Evolutionary conservation across 192 early-diverging fungal species (phyloP).

Genomic region (Chytriomyces sp.): DNA sequence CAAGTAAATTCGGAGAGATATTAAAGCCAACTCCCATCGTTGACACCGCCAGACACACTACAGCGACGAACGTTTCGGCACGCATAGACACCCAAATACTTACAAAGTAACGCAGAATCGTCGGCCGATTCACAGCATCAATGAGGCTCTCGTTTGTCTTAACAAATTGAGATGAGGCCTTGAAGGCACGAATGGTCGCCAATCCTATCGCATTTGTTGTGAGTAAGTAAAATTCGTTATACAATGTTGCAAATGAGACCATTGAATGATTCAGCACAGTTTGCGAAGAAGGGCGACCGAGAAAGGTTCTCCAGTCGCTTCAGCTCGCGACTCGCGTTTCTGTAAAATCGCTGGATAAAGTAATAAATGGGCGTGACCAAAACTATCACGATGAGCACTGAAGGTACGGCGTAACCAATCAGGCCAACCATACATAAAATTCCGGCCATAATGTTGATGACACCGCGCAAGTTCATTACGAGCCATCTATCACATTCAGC

Average conservation of each 20-base stretch:
- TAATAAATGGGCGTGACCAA: background rate
- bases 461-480: background rate
- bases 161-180: slow-evolving; percentile 74
- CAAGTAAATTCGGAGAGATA: background rate
- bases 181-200: slow-evolving; percentile 60
- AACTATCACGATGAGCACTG: slow-evolving; percentile 59
- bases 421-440: slow-evolving; percentile 55
- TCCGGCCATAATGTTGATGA: background rate
- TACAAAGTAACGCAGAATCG: background rate
- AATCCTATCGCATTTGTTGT: too few species aligned
- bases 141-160: slow-evolving; percentile 61
- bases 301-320: background rate
- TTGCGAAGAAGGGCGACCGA: slow-evolving; percentile 18
- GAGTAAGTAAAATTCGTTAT: slow-evolving; percentile 72
- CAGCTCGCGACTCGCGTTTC: background rate
- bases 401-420: slow-evolving; percentile 64
- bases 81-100: slow-evolving; percentile 2
- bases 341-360: background rate
- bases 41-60: background rate
- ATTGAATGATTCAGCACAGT: background rate
- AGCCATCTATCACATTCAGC: background rate
- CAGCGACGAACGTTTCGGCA: slow-evolving; percentile 23
- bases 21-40: slow-evolving; percentile 5
- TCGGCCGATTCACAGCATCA: slow-evolving; percentile 64
- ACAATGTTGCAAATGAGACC: slow-evolving; percentile 73